phyloP scores from a whole-genome alignment of 306 rosid species.

The Castanea crenata region DNA sequence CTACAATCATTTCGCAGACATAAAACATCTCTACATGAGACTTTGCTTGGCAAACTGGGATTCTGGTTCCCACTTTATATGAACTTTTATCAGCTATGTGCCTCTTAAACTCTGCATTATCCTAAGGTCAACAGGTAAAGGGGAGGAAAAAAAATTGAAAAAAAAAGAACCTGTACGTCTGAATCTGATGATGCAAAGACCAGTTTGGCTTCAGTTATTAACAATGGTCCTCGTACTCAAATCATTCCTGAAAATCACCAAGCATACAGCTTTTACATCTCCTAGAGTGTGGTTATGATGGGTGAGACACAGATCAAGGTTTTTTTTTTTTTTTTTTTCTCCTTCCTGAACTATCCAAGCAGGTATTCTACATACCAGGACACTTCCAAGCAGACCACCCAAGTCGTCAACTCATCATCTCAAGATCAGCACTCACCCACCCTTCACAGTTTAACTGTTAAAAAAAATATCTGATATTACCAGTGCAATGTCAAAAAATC shows the following conservation, averaged over 20 bases:
- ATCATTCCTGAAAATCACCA: constrained; percentile 2
- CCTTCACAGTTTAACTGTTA: constrained; percentile 27
- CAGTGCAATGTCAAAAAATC: constrained; percentile 16
- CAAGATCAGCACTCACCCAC: constrained; percentile 24
- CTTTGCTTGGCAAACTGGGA: constrained; percentile 5
- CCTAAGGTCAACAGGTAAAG: constrained; percentile 7
- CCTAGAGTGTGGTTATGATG: constrained; percentile 23
- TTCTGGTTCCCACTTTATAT: constrained; percentile 28
- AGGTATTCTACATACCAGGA: constrained; percentile 4
- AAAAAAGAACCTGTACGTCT: neutral
- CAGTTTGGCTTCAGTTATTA: constrained; percentile 21
- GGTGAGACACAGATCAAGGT: constrained; percentile 9
- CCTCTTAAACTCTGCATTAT: neutral
- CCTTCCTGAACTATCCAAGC: constrained; percentile 18
- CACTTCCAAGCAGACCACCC: constrained; percentile 17
- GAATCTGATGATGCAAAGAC: neutral
- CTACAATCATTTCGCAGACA: neutral
- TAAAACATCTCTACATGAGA: constrained; percentile 1
- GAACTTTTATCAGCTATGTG: constrained; percentile 10
- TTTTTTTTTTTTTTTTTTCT: neutral
- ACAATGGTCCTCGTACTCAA: constrained; percentile 19
- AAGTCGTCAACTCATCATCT: constrained; percentile 23
- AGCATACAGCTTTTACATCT: constrained; percentile 26
- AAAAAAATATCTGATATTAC: constrained; percentile 23
- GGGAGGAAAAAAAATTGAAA: neutral